Evolutionary conservation across 2,329 filamentous ascomycete genomes (phyloP), one percentile per base, ranked within the genome.

Genomic region (Sphaceloma murrayae): DNA sequence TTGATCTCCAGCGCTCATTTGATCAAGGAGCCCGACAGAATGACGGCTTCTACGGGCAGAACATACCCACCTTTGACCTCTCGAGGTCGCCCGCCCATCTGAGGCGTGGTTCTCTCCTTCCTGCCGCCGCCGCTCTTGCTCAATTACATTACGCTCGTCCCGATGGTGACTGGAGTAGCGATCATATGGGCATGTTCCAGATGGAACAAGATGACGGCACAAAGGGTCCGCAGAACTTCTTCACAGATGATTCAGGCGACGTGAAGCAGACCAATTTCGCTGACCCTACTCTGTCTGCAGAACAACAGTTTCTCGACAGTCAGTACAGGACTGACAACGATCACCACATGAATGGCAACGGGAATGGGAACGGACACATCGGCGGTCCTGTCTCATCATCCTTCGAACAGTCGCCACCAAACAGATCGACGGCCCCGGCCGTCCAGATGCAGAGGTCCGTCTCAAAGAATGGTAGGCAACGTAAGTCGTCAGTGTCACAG

Each of bases 401-500:
- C 46, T 67, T 94, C 27, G 75, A 77, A 43, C 80, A 80, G 48
- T 94, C 88, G 7, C 88, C 87, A 1, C 83, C 86, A 5, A 85
- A 82, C 45, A 82, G 88, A 50, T 88, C 87, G 1, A 94, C 87
- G 1, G 72, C 94, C 17, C 87, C 88, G 19, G 86, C 88, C 3
- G 42, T 45, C 9, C 36, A 40, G 13, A 74, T 89, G 40, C 84
- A 91, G 53, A 75, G 85, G 48, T 74, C 78, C 31, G 68, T 85
- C 29, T 58, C 57, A n/a, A 84, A 82, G 30, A 73, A 78, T 16
- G 78, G 73, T 45, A 74, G 87, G 46, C 80, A 85, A 31, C 77
- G 87, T 52, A 95, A 94, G 65, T 82, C 84, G 50, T 95, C 88
- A 1, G 77, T 94, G 48, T 82, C 82, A 5, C 87, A 93, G 61